Percentiles rank a stretch among this genome's conserved stretches.
phyloP scores from a whole-genome alignment of 495 filamentous ascomycete species.

The Apodospora peruviana region DNA sequence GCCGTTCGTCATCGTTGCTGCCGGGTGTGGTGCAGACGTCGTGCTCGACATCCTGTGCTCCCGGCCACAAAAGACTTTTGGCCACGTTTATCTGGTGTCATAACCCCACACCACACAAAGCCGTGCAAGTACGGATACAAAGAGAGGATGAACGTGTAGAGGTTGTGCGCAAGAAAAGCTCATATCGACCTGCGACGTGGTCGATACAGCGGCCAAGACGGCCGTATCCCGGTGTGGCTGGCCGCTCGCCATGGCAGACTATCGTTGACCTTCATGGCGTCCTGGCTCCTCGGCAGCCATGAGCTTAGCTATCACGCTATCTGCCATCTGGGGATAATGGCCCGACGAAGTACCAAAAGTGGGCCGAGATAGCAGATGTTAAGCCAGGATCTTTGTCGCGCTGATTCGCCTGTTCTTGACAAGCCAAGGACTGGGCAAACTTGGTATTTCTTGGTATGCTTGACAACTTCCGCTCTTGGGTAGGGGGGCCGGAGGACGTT shows the following conservation, averaged over 20 bases:
- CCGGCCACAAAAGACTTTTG: no score
- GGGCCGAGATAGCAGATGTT: neutral
- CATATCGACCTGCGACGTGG: neutral
- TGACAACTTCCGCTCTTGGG: slow-evolving; percentile 18
- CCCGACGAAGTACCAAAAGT: neutral
- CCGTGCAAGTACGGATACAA: no score
- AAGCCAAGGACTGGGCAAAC: neutral
- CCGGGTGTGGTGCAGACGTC: no score
- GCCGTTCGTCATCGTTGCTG: no score
- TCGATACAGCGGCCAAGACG: slow-evolving; percentile 16
- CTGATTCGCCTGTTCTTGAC: slow-evolving; percentile 6
- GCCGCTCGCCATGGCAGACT: neutral
- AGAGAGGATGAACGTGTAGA: neutral
- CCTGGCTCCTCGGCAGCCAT: neutral
- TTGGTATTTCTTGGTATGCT: slow-evolving; percentile 6
- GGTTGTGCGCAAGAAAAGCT: neutral
- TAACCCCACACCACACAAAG: no score
- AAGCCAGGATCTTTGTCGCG: neutral
- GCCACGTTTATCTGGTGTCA: no score
- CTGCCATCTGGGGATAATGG: neutral
- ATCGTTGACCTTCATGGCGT: neutral
- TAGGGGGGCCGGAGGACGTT: no score
- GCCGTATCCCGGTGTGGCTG: slow-evolving; percentile 22
- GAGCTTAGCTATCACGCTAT: neutral
- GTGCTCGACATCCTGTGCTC: no score